Conservation (phyloP, 2,329 filamentous ascomycete species). For the Fusarium incarnatum region DNA sequence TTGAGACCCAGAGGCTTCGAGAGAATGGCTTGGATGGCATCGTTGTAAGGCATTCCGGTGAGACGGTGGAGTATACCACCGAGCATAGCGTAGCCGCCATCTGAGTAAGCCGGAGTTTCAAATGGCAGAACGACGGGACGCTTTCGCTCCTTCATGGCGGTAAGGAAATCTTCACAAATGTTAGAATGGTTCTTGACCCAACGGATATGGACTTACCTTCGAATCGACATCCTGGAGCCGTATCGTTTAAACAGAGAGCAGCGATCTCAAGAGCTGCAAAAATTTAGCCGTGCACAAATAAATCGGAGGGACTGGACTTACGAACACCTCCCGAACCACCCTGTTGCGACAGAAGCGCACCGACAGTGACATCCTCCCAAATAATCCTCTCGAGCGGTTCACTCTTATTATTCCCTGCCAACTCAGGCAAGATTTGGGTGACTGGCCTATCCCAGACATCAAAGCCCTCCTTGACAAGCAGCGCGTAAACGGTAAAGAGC, state of each 20-base stretch:
- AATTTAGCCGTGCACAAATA: no score
- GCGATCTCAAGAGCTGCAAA: background rate
- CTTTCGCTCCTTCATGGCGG: conserved; percentile 25
- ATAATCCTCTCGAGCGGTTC: conserved; percentile 9
- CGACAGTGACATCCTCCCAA: conserved; percentile 39
- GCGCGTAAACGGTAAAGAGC: conserved; percentile 31
- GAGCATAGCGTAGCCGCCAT: conserved; percentile 35
- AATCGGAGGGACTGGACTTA: background rate
- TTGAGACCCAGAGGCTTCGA: conserved; percentile 28
- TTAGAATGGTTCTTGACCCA: background rate
- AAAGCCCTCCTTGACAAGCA: conserved; percentile 32
- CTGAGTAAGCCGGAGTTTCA: conserved; percentile 39
- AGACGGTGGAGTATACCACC: conserved; percentile 31
- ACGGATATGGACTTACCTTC: background rate
- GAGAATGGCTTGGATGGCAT: conserved; percentile 17
- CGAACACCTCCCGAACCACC: conserved; percentile 32
- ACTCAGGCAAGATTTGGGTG: conserved; percentile 32
- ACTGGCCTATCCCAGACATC: conserved; percentile 35
- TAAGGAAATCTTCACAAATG: background rate
- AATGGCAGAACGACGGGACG: conserved; percentile 21
- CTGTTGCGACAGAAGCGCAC: conserved; percentile 35
- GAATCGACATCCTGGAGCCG: background rate
- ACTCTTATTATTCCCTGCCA: conserved; percentile 15
- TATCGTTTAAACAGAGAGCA: background rate
- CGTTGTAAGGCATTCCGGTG: conserved; percentile 12